Evolutionary conservation across 2,329 filamentous ascomycete genomes (phyloP).

Genomic region (Kalmusia sp.): DNA sequence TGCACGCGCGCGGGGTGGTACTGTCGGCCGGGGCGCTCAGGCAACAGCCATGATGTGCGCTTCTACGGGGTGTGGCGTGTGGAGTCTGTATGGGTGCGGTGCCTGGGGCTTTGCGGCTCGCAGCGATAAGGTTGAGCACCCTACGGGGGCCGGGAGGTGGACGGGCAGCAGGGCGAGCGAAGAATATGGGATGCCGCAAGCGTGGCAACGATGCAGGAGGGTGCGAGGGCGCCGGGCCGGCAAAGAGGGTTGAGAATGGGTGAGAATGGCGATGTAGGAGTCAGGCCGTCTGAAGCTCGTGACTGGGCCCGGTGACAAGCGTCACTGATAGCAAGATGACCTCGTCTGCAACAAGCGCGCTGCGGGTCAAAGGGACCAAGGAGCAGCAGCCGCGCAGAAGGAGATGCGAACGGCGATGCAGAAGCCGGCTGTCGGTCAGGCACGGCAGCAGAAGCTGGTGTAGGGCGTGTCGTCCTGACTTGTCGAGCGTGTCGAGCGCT

Average conservation of each 20-base stretch:
- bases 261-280: conserved; percentile 22
- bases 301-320: conserved; percentile 42
- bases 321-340: conserved; percentile 36
- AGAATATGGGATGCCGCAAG: conserved; percentile 11
- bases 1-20: conserved; percentile 34
- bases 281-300: conserved; percentile 34
- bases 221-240: conserved; percentile 21
- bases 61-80: conserved; percentile 23
- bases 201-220: conserved; percentile 7
- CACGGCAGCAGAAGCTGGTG: conserved; percentile 12
- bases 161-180: conserved; percentile 16
- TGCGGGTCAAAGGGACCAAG: conserved; percentile 20
- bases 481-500: conserved; percentile 19
- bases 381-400: conserved; percentile 16
- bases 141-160: conserved; percentile 21
- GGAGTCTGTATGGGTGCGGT: conserved; percentile 12
- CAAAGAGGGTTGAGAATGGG: conserved; percentile 32
- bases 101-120: conserved; percentile 20
- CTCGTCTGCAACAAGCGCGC: conserved; percentile 23
- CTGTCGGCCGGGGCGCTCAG: conserved; percentile 33
- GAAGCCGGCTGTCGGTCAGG: conserved; percentile 4
- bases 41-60: conserved; percentile 44
- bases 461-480: conserved; percentile 23
- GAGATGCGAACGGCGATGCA: conserved; percentile 12
- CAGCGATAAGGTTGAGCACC: conserved; percentile 45